Conservation (phyloP, 225 moss, liverwort and hornwort genomes). For the Bryum argenteum region DNA sequence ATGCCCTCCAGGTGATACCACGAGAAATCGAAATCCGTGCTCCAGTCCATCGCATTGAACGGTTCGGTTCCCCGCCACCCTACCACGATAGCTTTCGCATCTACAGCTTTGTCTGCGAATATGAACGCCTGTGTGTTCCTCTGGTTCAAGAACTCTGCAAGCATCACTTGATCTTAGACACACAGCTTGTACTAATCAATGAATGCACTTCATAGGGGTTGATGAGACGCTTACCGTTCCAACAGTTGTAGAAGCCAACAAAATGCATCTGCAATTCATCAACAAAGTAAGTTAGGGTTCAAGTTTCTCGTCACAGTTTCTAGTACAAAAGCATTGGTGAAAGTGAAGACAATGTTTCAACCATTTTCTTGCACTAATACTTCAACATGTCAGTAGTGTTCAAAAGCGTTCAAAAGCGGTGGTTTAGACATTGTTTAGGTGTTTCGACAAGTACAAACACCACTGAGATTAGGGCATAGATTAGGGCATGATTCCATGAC, state of each 20-base stretch:
- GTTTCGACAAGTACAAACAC: no score
- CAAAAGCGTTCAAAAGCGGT: no score
- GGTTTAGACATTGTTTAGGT: no score
- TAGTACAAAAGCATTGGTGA: neutral
- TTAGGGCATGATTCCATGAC: no score
- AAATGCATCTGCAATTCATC: conserved; percentile 66
- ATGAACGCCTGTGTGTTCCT: conserved; percentile 48
- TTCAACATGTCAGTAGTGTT: neutral
- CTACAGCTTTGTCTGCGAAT: conserved; percentile 49
- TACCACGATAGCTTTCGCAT: conserved; percentile 60
- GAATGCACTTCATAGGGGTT: no score
- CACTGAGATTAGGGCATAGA: no score
- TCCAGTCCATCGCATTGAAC: conserved; percentile 47
- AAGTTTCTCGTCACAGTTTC: neutral
- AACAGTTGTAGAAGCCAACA: conserved; percentile 56
- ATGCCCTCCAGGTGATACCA: conserved; percentile 31
- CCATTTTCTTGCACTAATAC: neutral
- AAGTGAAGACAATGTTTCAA: no score
- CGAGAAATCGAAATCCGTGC: conserved; percentile 49
- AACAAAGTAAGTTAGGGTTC: neutral
- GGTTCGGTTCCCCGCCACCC: conserved; percentile 45
- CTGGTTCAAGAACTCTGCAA: conserved; percentile 30
- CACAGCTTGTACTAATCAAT: no score
- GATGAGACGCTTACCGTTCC: conserved; percentile 37
- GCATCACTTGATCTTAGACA: neutral